A percentile compares a stretch with the other conserved stretches of the same genome.
Evolutionary conservation across 176 grass and related monocot genomes (phyloP).

Genomic region (Canna indica): DNA sequence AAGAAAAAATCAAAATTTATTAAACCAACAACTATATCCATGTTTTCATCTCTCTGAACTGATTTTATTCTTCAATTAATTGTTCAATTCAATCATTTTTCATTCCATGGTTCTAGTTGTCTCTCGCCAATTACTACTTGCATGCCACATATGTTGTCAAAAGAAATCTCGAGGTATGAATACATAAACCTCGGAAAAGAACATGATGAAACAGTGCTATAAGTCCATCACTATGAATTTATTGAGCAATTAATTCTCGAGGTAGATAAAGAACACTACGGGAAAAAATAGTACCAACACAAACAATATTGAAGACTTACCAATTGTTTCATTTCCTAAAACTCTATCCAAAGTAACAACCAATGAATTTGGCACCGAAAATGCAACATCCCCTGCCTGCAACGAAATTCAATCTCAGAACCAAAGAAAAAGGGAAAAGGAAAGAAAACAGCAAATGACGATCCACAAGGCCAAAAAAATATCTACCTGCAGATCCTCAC

Average conservation of each 20-base stretch:
- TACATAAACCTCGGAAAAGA: too few relatives aligned
- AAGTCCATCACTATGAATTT: neutral
- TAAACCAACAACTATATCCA: too few relatives aligned
- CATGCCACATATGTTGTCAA: too few relatives aligned
- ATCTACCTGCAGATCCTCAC: conserved; percentile 58
- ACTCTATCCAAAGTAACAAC: conserved; percentile 86
- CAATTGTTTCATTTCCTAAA: conserved; percentile 76
- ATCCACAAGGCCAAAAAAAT: neutral
- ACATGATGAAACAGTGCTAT: neutral
- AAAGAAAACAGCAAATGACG: conserved; percentile 5
- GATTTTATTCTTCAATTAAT: too few relatives aligned
- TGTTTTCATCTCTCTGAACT: too few relatives aligned
- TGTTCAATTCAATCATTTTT: too few relatives aligned
- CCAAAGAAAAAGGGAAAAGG: neutral
- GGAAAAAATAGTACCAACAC: neutral
- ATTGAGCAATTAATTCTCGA: neutral
- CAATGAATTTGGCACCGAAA: conserved; percentile 72
- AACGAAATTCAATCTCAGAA: neutral
- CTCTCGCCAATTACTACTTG: too few relatives aligned
- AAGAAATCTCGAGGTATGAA: too few relatives aligned
- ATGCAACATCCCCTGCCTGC: conserved; percentile 82
- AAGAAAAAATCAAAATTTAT: too few relatives aligned
- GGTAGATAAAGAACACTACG: too few relatives aligned
- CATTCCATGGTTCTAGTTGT: too few relatives aligned
- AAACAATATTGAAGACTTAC: conserved; percentile 28